Percentiles rank a stretch among this genome's conserved stretches.
Conservation (phyloP, 495 filamentous ascomycete species). For the Hypoxylon rickii region DNA sequence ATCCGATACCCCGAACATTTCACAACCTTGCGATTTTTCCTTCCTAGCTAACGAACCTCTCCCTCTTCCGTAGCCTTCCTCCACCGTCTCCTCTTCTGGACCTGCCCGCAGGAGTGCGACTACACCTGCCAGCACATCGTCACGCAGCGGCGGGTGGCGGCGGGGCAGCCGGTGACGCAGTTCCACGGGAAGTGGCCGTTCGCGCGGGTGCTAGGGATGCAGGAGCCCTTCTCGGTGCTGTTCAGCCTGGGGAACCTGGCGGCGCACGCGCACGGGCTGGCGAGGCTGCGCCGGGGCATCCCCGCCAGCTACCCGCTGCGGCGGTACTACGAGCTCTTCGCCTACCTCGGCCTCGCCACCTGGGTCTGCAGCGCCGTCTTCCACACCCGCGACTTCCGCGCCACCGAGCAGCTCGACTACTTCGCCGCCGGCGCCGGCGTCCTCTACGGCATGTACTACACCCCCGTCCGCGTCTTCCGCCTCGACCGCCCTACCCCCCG, state of each 20-base stretch:
- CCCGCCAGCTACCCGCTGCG: constrained; percentile 75
- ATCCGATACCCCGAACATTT: constrained; percentile 3
- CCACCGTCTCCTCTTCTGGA: constrained; percentile 74
- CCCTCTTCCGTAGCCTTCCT: constrained; percentile 57
- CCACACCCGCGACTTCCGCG: constrained; percentile 80
- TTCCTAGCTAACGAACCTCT: constrained; percentile 10
- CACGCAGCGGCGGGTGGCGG: constrained; percentile 70
- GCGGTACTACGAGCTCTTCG: constrained; percentile 78
- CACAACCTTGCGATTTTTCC: not conserved
- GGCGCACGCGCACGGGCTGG: constrained; percentile 82
- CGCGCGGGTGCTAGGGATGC: constrained; percentile 82
- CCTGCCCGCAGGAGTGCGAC: constrained; percentile 91
- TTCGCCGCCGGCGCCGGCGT: constrained; percentile 92
- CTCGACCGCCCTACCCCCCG: constrained; percentile 67
- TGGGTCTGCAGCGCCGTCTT: constrained; percentile 92
- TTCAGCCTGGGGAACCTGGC: constrained; percentile 90
- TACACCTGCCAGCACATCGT: constrained; percentile 97
- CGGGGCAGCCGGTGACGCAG: constrained; percentile 73
- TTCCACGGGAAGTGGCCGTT: constrained; percentile 99
- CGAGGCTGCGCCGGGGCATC: constrained; percentile 67
- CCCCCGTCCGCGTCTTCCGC: constrained; percentile 78
- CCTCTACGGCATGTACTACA: constrained; percentile 86
- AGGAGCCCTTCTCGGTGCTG: constrained; percentile 90
- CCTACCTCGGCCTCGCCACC: constrained; percentile 77
- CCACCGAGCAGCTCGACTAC: constrained; percentile 95